Conservation (phyloP, 805 yeast species). For the Cyberlindnera sargentensis region DNA sequence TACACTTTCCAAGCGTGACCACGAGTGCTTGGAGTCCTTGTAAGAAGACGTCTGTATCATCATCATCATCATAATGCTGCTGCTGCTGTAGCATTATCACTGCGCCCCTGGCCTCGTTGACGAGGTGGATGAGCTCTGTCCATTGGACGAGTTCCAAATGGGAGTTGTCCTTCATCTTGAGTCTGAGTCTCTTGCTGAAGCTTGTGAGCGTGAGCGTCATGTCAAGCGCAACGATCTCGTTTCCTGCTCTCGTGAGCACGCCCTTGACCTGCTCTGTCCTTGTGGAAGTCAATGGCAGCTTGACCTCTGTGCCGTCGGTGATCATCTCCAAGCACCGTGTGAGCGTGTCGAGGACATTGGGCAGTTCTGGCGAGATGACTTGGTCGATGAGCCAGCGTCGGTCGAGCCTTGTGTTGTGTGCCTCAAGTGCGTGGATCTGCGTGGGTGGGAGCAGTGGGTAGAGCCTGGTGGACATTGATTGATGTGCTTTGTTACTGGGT, state of each 20-base stretch:
- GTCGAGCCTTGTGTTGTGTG: conserved; percentile 22
- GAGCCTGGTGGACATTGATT: conserved; percentile 28
- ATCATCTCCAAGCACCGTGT: conserved; percentile 33
- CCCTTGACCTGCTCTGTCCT: conserved; percentile 57
- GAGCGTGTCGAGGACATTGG: conserved; percentile 38
- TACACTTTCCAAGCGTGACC: conserved; percentile 25
- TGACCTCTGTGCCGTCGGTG: conserved; percentile 35
- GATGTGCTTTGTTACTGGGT: not conserved
- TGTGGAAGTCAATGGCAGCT: conserved; percentile 49
- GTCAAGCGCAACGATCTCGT: conserved; percentile 42
- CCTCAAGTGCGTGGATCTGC: conserved; percentile 4
- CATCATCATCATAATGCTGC: conserved; percentile 1
- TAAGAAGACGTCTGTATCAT: conserved; percentile 6
- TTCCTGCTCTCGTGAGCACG: conserved; percentile 47
- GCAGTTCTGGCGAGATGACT: conserved; percentile 41
- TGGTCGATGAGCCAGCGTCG: conserved; percentile 41
- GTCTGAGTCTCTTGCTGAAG: conserved; percentile 35
- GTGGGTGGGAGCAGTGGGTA: conserved; percentile 23
- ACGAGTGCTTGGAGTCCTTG: conserved; percentile 16
- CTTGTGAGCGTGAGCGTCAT: conserved; percentile 30
- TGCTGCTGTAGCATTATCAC: conserved; percentile 31
- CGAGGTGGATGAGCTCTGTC: conserved; percentile 28
- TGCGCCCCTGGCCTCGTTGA: conserved; percentile 16
- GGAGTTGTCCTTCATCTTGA: conserved; percentile 30
- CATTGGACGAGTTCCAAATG: conserved; percentile 35